These are phyloP conservation scores for Hymenoscyphus albidus DNA, from an alignment of 2,329 filamentous ascomycete genomes.

Conservation along the genomic window DNA sequence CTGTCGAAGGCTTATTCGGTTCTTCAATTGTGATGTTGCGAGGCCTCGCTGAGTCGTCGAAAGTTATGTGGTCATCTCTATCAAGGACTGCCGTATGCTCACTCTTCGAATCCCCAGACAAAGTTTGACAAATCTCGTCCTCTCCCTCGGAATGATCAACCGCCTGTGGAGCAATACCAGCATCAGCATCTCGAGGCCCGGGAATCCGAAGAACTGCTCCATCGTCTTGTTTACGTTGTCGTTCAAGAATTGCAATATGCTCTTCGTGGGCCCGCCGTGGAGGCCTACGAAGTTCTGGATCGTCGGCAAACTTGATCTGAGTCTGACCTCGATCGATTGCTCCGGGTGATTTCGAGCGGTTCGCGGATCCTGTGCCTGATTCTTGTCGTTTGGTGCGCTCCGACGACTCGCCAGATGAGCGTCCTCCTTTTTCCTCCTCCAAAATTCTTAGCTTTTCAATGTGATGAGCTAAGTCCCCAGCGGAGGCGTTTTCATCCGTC, in stretches of 20 bases:
- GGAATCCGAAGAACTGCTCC: conserved; percentile 81
- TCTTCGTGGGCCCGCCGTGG: conserved; percentile 60
- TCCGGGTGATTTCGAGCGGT: conserved; percentile 11
- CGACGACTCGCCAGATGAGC: conserved; percentile 18
- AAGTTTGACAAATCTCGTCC: conserved; percentile 20
- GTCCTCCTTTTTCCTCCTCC: conserved; percentile 18
- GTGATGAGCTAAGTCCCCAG: conserved; percentile 16
- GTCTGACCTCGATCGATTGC: conserved; percentile 14
- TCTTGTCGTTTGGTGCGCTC: conserved; percentile 17
- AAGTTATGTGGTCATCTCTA: conserved; percentile 16
- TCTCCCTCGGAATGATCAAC: conserved; percentile 38
- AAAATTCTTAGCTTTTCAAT: conserved; percentile 20
- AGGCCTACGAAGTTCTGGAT: conserved; percentile 50
- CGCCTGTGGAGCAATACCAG: conserved; percentile 66
- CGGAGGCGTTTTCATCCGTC: conserved; percentile 57
- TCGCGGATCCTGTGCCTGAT: conserved; percentile 18
- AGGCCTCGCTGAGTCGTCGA: conserved; percentile 29
- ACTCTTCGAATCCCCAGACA: conserved; percentile 22
- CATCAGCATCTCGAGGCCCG: conserved; percentile 84
- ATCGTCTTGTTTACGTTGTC: conserved; percentile 70
- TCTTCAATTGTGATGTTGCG: conserved; percentile 33
- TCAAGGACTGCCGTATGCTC: conserved; percentile 13
- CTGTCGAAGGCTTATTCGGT: conserved; percentile 18
- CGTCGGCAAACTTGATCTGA: conserved; percentile 56
- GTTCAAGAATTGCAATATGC: conserved; percentile 83